Evolutionary conservation across 164 flowering plant species (phyloP).

Genomic region (Hamamelis virginiana): DNA sequence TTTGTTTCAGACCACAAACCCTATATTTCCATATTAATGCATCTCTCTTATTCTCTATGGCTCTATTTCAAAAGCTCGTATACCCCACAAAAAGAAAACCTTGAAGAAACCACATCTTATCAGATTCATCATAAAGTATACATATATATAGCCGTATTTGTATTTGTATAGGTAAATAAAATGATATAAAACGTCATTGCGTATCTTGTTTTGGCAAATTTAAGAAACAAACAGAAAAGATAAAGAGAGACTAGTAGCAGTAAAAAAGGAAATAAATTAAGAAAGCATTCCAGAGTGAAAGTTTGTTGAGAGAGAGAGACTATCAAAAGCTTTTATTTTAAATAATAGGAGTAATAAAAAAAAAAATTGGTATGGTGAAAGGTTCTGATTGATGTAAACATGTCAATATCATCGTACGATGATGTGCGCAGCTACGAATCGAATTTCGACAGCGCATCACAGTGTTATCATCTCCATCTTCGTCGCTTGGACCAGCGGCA

Average conservation of each 20-base stretch:
- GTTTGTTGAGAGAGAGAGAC: too few species aligned
- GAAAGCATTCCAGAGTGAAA: too few species aligned
- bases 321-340: too few species aligned
- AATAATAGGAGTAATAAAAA: too few species aligned
- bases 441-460: background rate
- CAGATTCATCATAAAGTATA: too few species aligned
- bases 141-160: background rate
- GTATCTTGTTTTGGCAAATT: conserved; percentile 24
- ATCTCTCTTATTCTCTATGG: background rate
- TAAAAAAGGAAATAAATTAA: background rate
- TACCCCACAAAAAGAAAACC: conserved; percentile 8
- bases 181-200: background rate
- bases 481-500: background rate
- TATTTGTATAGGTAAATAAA: background rate
- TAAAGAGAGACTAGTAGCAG: background rate
- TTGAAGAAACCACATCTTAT: too few species aligned
- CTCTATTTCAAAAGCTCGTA: background rate
- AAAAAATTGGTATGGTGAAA: too few species aligned
- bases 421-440: conserved; percentile 14
- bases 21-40: conserved; percentile 1
- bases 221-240: conserved; percentile 8
- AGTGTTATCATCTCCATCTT: background rate
- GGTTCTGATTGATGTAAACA: background rate
- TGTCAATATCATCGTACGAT: conserved; percentile 28
- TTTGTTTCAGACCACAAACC: conserved; percentile 12